Percentiles rank a stretch among this genome's conserved stretches.
Evolutionary conservation across 352 stramenopile genomes (phyloP).

Genomic region (Aphanomyces invadans): DNA sequence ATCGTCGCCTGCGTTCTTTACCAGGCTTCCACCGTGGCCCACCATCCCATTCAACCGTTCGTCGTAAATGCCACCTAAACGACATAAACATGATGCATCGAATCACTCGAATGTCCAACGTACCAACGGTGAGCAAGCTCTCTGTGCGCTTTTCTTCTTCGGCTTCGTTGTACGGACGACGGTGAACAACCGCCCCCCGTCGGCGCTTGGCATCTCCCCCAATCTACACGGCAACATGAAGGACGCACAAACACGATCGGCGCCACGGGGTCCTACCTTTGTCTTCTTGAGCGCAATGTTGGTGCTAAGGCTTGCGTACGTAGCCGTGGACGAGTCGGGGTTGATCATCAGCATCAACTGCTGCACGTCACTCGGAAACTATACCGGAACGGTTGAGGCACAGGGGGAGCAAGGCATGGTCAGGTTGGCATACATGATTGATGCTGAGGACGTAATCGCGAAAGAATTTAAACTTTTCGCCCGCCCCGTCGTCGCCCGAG

Average conservation of each 20-base stretch:
- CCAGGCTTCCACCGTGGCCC: conserved; percentile 23
- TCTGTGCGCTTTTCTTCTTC: conserved; percentile 51
- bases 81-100: not conserved
- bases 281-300: conserved; percentile 78
- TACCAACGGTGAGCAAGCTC: conserved; percentile 52
- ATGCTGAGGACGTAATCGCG: conserved; percentile 49
- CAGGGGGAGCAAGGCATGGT: not conserved
- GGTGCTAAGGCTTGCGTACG: conserved; percentile 65
- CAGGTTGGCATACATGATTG: too few species aligned
- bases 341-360: conserved; percentile 76
- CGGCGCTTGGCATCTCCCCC: conserved; percentile 70
- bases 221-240: conserved; percentile 30
- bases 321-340: conserved; percentile 62
- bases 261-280: conserved; percentile 40
- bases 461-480: conserved; percentile 76
- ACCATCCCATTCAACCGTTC: conserved; percentile 21
- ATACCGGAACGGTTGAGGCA: not conserved
- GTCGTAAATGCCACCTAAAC: conserved; percentile 2
- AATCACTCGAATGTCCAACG: not conserved
- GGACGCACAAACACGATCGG: conserved; percentile 1
- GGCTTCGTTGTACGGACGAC: conserved; percentile 59
- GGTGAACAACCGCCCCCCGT: conserved; percentile 64
- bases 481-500: conserved; percentile 10
- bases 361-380: conserved; percentile 43
- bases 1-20: conserved; percentile 27